These are phyloP conservation scores for Ogataea pignaliae DNA, from an alignment of 805 yeast genomes.

Conservation along the genomic window DNA sequence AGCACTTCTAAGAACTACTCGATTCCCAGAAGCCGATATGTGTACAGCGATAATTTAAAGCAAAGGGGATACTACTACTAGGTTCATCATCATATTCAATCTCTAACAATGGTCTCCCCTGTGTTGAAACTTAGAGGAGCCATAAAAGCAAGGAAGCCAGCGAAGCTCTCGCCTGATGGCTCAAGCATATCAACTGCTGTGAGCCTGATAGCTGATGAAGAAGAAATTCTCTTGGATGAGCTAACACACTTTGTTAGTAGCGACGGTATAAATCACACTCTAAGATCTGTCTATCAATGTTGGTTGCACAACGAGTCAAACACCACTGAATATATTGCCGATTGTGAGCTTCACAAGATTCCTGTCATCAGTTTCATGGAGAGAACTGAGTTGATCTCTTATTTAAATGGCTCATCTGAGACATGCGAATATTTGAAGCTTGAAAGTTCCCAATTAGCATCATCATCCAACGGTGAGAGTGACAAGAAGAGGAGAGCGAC, in stretches of 20 bases:
- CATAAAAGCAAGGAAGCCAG: constrained; percentile 9
- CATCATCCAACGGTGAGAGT: not conserved
- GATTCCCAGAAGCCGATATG: no score
- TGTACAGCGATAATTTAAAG: no score
- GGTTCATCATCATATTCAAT: no score
- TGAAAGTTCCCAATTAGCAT: constrained; percentile 1
- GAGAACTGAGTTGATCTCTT: constrained; percentile 76
- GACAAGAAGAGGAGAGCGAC: constrained; percentile 1
- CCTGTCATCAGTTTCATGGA: constrained; percentile 77
- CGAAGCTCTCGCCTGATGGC: constrained; percentile 12
- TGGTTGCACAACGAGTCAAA: constrained; percentile 72
- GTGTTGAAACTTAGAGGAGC: constrained; percentile 13
- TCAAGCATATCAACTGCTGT: constrained; percentile 17
- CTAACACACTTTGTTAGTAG: constrained; percentile 55
- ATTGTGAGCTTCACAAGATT: constrained; percentile 60
- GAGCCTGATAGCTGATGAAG: constrained; percentile 13
- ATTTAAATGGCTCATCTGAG: constrained; percentile 69
- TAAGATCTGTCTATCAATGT: constrained; percentile 66
- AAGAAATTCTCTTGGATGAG: constrained; percentile 17
- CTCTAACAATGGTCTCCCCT: constrained; percentile 6
- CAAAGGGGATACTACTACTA: no score
- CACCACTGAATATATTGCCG: constrained; percentile 76
- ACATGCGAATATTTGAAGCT: constrained; percentile 49
- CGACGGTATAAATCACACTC: constrained; percentile 34
- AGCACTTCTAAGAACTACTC: no score